A percentile compares a stretch with the other conserved stretches of the same genome.
Conservation (phyloP, 345 rosid genomes). For the Populus deltoides region DNA sequence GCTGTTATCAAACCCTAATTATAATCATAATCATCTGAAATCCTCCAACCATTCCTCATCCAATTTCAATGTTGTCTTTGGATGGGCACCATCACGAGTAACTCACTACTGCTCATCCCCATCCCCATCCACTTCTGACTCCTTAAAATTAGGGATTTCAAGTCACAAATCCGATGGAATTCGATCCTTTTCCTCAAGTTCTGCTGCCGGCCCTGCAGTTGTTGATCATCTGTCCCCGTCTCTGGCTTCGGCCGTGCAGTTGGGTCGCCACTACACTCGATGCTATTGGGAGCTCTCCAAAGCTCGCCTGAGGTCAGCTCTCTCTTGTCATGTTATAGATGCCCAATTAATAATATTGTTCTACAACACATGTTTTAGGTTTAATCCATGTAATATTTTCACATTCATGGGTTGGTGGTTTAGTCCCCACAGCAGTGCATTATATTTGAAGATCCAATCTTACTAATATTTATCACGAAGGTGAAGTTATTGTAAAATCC, state of each 20-base stretch:
- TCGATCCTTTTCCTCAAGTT: conserved; percentile 29
- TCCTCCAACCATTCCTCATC: not conserved
- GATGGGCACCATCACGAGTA: not conserved
- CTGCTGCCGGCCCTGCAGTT: conserved; percentile 20
- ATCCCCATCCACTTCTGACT: conserved; percentile 20
- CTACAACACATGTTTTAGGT: no score
- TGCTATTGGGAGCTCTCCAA: conserved; percentile 96
- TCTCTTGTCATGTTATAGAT: not conserved
- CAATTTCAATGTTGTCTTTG: not conserved
- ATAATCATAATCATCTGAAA: not conserved
- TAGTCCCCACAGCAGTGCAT: no score
- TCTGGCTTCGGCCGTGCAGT: conserved; percentile 26
- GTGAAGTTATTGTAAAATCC: no score
- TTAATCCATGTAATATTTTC: no score
- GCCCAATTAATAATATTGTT: no score
- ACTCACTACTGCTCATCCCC: conserved; percentile 17
- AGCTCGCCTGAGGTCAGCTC: conserved; percentile 80
- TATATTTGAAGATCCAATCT: not conserved
- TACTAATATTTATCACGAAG: not conserved
- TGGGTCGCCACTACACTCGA: conserved; percentile 56
- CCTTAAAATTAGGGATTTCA: conserved; percentile 35
- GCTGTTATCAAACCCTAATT: not conserved
- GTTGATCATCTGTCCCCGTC: conserved; percentile 21
- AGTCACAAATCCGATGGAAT: conserved; percentile 33
- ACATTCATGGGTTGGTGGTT: no score